Percentiles rank a stretch among this genome's conserved stretches.
Evolutionary conservation across 148 eudicot genomes (phyloP).

Genomic region (Vaccinium vitisidaea): DNA sequence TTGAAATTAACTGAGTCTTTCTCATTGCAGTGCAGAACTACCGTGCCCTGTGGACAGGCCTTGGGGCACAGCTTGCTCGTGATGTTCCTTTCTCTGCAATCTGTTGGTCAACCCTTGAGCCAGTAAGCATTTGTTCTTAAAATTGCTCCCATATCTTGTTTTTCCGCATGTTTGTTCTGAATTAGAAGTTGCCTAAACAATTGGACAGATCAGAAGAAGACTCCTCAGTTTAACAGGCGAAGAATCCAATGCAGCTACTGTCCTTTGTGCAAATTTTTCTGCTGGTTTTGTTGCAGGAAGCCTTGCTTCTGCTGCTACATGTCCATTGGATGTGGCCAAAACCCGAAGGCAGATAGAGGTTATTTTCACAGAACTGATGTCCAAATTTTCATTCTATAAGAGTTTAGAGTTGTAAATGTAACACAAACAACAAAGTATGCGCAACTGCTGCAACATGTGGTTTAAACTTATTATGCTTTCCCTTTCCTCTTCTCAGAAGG

Average conservation of each 20-base stretch:
- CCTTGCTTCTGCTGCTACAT: conserved; percentile 87
- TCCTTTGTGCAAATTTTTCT: conserved; percentile 77
- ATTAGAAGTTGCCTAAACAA: background rate
- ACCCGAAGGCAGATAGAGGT: conserved; percentile 97
- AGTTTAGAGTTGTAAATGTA: background rate
- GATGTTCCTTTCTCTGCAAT: conserved; percentile 98
- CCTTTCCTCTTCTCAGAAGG: background rate
- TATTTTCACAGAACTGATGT: conserved; percentile 1
- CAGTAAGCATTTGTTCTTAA: conserved; percentile 38
- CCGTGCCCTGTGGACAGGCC: conserved; percentile 87
- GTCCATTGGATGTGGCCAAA: conserved; percentile 91
- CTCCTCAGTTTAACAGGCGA: conserved; percentile 55
- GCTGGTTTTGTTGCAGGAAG: conserved; percentile 97
- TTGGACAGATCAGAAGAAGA: conserved; percentile 60
- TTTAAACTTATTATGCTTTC: background rate
- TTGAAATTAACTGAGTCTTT: background rate
- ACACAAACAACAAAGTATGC: background rate
- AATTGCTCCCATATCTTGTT: background rate
- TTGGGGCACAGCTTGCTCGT: conserved; percentile 98
- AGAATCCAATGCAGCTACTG: conserved; percentile 47
- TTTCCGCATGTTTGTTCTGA: background rate
- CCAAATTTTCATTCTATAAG: background rate
- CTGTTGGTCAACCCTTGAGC: conserved; percentile 92
- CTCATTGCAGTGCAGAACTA: conserved; percentile 59
- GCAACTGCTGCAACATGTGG: background rate